Evolutionary conservation across 352 stramenopile genomes (phyloP), one percentile per base, ranked within the genome.

Genomic region (Phytophthora tentaculata): DNA sequence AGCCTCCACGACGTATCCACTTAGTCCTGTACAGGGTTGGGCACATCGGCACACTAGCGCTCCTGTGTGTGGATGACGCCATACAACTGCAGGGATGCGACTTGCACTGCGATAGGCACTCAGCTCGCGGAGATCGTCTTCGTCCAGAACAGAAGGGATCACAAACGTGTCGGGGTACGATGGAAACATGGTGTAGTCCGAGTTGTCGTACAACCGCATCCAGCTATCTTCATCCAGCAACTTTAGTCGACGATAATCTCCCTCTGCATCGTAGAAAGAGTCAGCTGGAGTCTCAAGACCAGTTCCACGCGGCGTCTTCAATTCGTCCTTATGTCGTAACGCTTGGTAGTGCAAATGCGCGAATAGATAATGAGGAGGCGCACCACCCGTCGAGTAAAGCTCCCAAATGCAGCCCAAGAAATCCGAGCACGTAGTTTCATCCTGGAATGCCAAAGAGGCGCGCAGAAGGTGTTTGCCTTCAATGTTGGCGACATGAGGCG

Each of bases 101-200:
- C 94, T 94, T 50, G 97, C 97, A 54, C 88, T 97, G 19, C 97
- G 94, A 77, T 99, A 99, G n/a, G 81, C 73, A 19, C 86, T 89
- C 24, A 98, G 58, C 22, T 92, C 83, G 2, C 78, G 73, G 22
- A 98, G 64, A 52, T 98, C 90, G 26, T 95, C 90, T 24, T 98
- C 93, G 51, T 97, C 86, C 17, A 99, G 76, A 7, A 92, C 89
- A 0, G 89, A 87, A 14, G 97, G 97, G 20, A 98, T 90, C 22
- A 98, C 85, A 64, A 99, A 92, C 7, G 89, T 82, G 1, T 84
- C 85, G 1, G 97, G 97, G 73, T 99, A 99, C 23, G 96, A 98
- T 14, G 92, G 84, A 64, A 97, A 99, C 28, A 98, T 75, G 3
- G 71, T 76, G 67, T 96, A 98, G 51, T 91, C 81, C 5, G 81